Evolutionary conservation across 2,329 filamentous ascomycete species (phyloP).

Genomic region (Trichoderma breve): DNA sequence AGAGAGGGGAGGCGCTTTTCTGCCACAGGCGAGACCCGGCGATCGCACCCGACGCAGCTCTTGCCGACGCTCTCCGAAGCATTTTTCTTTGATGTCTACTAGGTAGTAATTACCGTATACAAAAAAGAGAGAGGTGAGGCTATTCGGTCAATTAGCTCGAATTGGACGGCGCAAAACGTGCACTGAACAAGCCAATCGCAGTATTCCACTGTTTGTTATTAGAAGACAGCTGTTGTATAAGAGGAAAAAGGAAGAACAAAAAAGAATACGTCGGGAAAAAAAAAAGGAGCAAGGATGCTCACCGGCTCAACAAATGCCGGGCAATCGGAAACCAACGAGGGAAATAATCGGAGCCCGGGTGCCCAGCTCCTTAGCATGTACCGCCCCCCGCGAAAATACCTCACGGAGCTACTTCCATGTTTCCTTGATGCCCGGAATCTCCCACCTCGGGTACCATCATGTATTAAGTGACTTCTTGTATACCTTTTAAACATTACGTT

Average conservation of each 20-base stretch:
- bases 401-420: background rate
- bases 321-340: background rate
- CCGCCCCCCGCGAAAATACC: background rate
- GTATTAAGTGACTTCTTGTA: background rate
- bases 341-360: background rate
- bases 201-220: background rate
- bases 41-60: slow-evolving; percentile 8
- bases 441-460: background rate
- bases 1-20: background rate
- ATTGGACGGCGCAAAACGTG: background rate
- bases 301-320: background rate
- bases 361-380: background rate
- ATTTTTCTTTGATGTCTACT: background rate
- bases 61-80: slow-evolving; percentile 18
- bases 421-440: background rate
- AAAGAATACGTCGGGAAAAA: background rate
- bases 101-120: background rate
- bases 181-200: background rate
- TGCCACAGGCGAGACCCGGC: slow-evolving; percentile 10
- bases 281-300: background rate
- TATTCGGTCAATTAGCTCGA: background rate
- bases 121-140: background rate
- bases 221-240: background rate
- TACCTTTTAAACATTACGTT: background rate
- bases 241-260: background rate